These are phyloP conservation scores for Podila horticola DNA, from an alignment of 192 early-diverging fungal genomes.

Conservation along the genomic window DNA sequence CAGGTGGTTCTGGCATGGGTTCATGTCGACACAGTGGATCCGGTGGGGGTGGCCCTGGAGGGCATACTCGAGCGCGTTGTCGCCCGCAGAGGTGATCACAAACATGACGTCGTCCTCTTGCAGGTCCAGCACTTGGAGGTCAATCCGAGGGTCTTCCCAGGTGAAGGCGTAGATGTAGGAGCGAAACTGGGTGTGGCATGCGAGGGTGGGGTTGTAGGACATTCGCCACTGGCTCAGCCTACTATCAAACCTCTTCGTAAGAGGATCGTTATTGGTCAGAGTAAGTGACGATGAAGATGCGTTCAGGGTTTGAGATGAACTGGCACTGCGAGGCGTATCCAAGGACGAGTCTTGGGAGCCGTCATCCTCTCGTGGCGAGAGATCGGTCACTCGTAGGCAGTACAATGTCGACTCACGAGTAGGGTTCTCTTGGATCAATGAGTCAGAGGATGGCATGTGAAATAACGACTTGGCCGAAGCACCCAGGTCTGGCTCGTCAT, in stretches of 20 bases:
- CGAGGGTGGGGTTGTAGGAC: slow-evolving; percentile 59
- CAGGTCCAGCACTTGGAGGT: slow-evolving; percentile 74
- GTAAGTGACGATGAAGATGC: neutral
- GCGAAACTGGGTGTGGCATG: slow-evolving; percentile 75
- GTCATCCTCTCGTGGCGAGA: too few relatives aligned
- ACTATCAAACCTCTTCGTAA: slow-evolving; percentile 17
- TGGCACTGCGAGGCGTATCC: too few relatives aligned
- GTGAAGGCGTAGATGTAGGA: slow-evolving; percentile 91
- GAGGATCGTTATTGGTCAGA: neutral
- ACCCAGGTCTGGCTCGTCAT: neutral
- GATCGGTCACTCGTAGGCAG: too few relatives aligned
- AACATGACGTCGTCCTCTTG: slow-evolving; percentile 74
- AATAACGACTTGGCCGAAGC: too few relatives aligned
- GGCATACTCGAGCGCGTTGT: slow-evolving; percentile 86
- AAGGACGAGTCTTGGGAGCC: too few relatives aligned
- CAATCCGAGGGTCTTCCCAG: slow-evolving; percentile 85
- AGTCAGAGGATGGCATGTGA: too few relatives aligned
- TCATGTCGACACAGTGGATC: slow-evolving; percentile 88
- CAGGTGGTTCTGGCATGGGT: slow-evolving; percentile 91
- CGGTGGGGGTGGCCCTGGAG: slow-evolving; percentile 69
- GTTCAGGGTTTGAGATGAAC: too few relatives aligned
- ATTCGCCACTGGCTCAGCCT: slow-evolving; percentile 57
- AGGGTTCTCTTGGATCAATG: too few relatives aligned
- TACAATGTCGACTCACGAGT: too few relatives aligned
- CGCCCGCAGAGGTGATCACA: slow-evolving; percentile 85